Conservation (phyloP, 2,329 filamentous ascomycete genomes). For the Plectosphaerella plurivora region DNA sequence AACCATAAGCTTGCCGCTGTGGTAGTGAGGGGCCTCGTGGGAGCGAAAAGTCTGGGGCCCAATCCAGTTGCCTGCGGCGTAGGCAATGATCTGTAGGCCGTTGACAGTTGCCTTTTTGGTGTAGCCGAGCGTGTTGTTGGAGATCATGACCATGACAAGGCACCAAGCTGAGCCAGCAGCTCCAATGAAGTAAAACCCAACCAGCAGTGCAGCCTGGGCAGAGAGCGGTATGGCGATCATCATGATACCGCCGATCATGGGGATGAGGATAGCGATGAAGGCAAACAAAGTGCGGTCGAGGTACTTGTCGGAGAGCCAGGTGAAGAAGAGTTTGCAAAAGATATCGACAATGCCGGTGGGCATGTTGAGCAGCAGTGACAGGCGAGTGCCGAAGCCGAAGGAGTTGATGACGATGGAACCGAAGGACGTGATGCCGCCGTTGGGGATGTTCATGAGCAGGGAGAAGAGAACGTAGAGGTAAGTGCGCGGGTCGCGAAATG, state of each 20-base stretch:
- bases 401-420: slow-evolving; percentile 12
- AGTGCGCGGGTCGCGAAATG: slow-evolving; percentile 43
- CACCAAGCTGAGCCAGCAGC: slow-evolving; percentile 18
- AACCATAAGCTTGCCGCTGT: slow-evolving; percentile 18
- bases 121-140: slow-evolving; percentile 21
- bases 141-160: slow-evolving; percentile 19
- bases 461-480: slow-evolving; percentile 49
- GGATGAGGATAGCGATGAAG: slow-evolving; percentile 19
- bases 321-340: slow-evolving; percentile 16
- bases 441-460: slow-evolving; percentile 17
- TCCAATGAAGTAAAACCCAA: slow-evolving; percentile 19
- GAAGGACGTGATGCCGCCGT: slow-evolving; percentile 15
- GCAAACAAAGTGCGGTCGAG: slow-evolving; percentile 18
- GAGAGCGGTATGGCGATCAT: slow-evolving; percentile 18
- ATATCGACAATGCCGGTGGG: slow-evolving; percentile 13
- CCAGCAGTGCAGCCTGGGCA: slow-evolving; percentile 14
- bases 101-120: slow-evolving; percentile 23
- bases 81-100: slow-evolving; percentile 14
- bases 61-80: slow-evolving; percentile 16
- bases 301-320: slow-evolving; percentile 18
- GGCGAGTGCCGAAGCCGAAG: slow-evolving; percentile 11
- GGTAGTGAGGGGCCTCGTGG: slow-evolving; percentile 16
- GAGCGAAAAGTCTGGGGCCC: slow-evolving; percentile 19
- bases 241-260: slow-evolving; percentile 19
- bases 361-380: slow-evolving; percentile 12